Evolutionary conservation across 352 stramenopile genomes (phyloP), one percentile per base, ranked within the genome.

Genomic region (Phytopythium cucurbitacearum): DNA sequence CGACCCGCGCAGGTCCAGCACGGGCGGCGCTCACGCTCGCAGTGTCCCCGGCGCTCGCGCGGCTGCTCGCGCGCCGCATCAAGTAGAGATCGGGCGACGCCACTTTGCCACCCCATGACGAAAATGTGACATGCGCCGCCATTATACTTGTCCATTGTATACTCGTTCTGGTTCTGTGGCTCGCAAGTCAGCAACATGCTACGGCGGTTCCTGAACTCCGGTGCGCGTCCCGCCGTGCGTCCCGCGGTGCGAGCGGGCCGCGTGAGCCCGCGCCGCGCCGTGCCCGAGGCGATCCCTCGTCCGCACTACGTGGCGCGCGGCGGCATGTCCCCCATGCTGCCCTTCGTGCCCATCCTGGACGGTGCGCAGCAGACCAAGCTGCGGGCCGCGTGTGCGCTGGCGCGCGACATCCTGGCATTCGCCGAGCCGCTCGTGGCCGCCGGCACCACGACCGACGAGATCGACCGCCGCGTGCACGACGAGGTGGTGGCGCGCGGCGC

Each of bases 381-480:
- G 61, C 74, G 80, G 16, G 71, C 69, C 28, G 80, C 87, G 12
- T 94, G 87, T 40, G 65, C 64, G 11, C 65, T 96, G 33, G 85
- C 89, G 8, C 60, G 71, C 40, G 86, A 96, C 41, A 80, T 96
- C 39, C 77, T 92, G 16, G 68, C 76, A 40, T 95, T 94, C 60
- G 84, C 88, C 7, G 48, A 71, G 41, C 66, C 72, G 48, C 70
- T 95, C 45, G 81, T 94, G 13, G 62, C 88, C 15, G 71, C 85
- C 4, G 96, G 96, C 9, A 66, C 83, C 6, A 96, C 88, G 8
- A 98, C 95, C 1, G 95, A 99, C 46, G 85, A 97, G 40, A 98
- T 99, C 59, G 95, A 99, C 64, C 62, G 73, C 41, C 64, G 87
- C 6, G 85, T 98, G 40, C 95, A 98, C 64, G 76, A 95, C 8